Base-by-base conservation (phyloP, 108 stramenopile species). In the Cyclotella sp. region DNA sequence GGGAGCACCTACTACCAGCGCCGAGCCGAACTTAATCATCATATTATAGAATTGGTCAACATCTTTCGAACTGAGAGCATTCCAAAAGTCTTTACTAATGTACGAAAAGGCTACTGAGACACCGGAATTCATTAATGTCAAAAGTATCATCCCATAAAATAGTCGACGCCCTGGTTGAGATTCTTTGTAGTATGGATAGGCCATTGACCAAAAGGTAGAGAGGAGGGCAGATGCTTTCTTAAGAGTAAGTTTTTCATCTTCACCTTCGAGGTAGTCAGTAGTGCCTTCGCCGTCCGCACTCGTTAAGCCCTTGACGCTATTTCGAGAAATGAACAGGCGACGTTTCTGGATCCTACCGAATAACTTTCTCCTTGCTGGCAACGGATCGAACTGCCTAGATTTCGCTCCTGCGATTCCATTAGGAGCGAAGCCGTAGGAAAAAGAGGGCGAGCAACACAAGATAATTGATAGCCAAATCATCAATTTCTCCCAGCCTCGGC, bases 41-140 rank as follows among this genome's bases (percentile, higher is more conserved):
- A 94, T 93, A 12, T 47, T 28, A 53, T 91, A 91, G 66, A 96
- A 97, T 61, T 93, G 83, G 0, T 60, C 88, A 9, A 85, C 68
- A 75, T 97, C 91, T 77, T 96, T 95, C 44, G 86, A 71, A 40
- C 77, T 84, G 42, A 97, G 73, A 0, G 97, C 95, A 63, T 93
- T 95, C 92, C 92, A 98, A 85, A 98, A 97, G 68, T 97, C 97
- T 53, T 95, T 87, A 22, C 93, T 90, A 29, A 97, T 72, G 79
- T 94, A 98, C 0, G 91, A 93, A 80, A 98, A 98, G 9, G 84
- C 88, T 24, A 98, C 97, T 19, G 82, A 84, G 0, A 98, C 96
- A 44, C 90, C 90, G 16, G 85, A 84, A 72, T 97, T 96, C 26
- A 94, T 47, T 0, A 98, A 77, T 0, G 93, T 97, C 51, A 97